Conservation (phyloP, 148 eudicot species). For the Spergularia bocconei region DNA sequence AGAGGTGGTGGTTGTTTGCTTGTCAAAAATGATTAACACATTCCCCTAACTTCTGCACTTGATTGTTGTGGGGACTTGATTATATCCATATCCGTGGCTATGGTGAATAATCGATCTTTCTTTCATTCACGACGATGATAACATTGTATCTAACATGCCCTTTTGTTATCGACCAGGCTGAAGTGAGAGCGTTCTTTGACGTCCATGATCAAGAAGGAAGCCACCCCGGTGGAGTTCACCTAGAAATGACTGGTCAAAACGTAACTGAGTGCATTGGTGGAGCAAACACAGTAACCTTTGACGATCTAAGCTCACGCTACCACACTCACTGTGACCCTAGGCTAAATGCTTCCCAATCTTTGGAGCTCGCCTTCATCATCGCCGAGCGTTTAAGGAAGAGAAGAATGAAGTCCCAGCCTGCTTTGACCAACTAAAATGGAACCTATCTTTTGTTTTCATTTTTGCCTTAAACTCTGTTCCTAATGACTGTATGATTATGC, state of each 20-base stretch:
- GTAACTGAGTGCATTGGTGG: slow-evolving; percentile 59
- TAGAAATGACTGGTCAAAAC: slow-evolving; percentile 62
- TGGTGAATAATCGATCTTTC: not conserved
- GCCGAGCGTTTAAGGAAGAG: slow-evolving; percentile 61
- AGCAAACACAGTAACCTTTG: slow-evolving; percentile 50
- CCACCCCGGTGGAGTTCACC: slow-evolving; percentile 65
- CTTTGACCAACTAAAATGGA: slow-evolving; percentile 20
- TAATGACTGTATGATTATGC: slow-evolving; percentile 23
- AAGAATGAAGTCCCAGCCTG: slow-evolving; percentile 42
- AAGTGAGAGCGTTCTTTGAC: slow-evolving; percentile 64
- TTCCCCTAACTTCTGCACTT: slow-evolving; percentile 6
- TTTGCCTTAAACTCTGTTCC: slow-evolving; percentile 13
- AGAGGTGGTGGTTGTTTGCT: slow-evolving; percentile 6
- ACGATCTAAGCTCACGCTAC: slow-evolving; percentile 56
- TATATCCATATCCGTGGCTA: not conserved
- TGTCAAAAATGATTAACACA: slow-evolving; percentile 13
- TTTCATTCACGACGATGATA: not conserved
- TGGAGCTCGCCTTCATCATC: slow-evolving; percentile 63
- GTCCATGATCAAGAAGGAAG: slow-evolving; percentile 75
- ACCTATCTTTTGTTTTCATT: not conserved
- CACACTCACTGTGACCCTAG: slow-evolving; percentile 60
- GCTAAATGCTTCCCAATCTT: slow-evolving; percentile 60
- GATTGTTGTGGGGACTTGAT: not conserved
- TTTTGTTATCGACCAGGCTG: slow-evolving; percentile 38
- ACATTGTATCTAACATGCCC: not conserved